Conservation (phyloP, 108 stramenopile species). For the Stephanodiscus triporus region DNA sequence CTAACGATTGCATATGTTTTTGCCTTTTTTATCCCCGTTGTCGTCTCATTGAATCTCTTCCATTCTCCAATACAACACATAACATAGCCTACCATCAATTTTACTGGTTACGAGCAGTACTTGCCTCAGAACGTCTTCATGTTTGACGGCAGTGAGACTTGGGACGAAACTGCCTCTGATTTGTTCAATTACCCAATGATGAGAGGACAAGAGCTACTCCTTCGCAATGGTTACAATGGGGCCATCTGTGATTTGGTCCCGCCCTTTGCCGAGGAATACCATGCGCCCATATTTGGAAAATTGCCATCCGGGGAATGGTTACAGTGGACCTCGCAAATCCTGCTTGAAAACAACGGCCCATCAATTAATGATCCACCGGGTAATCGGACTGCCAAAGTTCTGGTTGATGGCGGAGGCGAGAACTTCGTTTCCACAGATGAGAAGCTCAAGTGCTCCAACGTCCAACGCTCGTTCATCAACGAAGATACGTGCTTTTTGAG, state of each 20-base stretch:
- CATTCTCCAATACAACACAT: background rate
- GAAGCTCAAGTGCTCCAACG: conserved; percentile 55
- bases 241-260: conserved; percentile 32
- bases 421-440: conserved; percentile 24
- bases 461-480: conserved; percentile 47
- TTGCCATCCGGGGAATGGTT: conserved; percentile 48
- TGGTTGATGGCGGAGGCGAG: conserved; percentile 51
- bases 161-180: conserved; percentile 27
- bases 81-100: conserved; percentile 34
- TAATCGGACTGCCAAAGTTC: conserved; percentile 6
- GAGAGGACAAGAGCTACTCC: conserved; percentile 27
- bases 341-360: conserved; percentile 44
- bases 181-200: conserved; percentile 13
- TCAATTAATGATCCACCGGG: conserved; percentile 38
- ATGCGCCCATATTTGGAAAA: conserved; percentile 40
- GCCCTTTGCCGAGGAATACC: conserved; percentile 38
- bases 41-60: background rate
- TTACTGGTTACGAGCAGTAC: conserved; percentile 43
- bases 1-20: background rate
- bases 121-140: conserved; percentile 30
- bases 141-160: conserved; percentile 28
- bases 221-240: conserved; percentile 19
- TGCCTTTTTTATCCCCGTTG: background rate
- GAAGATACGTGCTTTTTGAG: conserved; percentile 55
- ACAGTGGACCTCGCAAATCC: conserved; percentile 36